phyloP scores from a whole-genome alignment of 768 basidiomycete species.

The Tricholoma hemisulphureum region DNA sequence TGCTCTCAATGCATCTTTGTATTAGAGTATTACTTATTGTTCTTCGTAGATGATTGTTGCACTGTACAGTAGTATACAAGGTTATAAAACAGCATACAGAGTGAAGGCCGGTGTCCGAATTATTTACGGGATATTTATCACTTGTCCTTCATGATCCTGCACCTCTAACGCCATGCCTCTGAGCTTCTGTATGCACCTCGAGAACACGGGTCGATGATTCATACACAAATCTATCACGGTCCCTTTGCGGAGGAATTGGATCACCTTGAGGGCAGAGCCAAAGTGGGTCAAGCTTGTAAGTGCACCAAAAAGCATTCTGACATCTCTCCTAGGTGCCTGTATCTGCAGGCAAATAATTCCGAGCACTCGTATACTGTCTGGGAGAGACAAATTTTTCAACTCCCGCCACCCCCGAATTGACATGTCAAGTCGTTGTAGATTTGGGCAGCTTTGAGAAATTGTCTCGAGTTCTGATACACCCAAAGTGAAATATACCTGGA shows the following conservation, averaged over 20 bases:
- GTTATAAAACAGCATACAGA: neutral
- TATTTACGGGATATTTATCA: neutral
- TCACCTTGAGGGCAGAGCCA: conserved; percentile 1
- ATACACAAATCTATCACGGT: conserved; percentile 10
- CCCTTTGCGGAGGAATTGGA: conserved; percentile 14
- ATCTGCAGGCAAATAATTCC: conserved; percentile 8
- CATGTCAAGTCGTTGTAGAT: conserved; percentile 14
- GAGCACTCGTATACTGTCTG: conserved; percentile 8
- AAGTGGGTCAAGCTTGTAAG: conserved; percentile 1
- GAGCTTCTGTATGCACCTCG: conserved; percentile 2
- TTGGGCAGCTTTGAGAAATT: conserved; percentile 6
- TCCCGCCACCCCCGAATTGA: conserved; percentile 6
- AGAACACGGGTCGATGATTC: conserved; percentile 8
- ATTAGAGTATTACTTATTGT: neutral
- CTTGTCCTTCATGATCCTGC: conserved; percentile 12
- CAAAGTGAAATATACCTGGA: conserved; percentile 5
- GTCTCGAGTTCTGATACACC: neutral
- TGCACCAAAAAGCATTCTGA: neutral
- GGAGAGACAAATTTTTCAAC: conserved; percentile 1
- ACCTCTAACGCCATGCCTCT: conserved; percentile 8
- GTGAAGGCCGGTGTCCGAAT: too few species aligned
- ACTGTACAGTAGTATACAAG: neutral
- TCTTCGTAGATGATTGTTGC: conserved; percentile 1
- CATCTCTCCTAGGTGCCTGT: conserved; percentile 5
- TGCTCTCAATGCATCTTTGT: neutral